Base-by-base conservation (phyloP, 768 basidiomycete species). In the Plicaturopsis crispa region DNA sequence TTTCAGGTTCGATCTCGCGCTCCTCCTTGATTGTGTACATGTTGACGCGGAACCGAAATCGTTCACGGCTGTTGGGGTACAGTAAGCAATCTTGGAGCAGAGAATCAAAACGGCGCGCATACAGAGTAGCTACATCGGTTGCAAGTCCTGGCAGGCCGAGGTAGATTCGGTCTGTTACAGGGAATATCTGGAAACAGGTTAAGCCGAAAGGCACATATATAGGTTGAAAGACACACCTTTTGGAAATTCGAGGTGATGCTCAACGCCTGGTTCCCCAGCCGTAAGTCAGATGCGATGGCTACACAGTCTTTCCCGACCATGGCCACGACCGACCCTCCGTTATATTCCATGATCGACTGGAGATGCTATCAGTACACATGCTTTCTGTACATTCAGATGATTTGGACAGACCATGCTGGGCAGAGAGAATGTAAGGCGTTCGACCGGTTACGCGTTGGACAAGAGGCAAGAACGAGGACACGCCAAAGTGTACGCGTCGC, bases 1-100 rank as follows among this genome's bases (percentile, higher is more conserved):
- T 90, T 68, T 92, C 83, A 31, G 96, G 96, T 49, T 89, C 82
- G 52, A 99, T 96, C 54, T 94, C 84, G 46, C 94, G 79, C 56
- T 96, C 94, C 62, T 99, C 94, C 63, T 99, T 99, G 73, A 99
- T 97, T 22, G 89, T 87, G 65, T 97, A 98, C 89, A 98, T 93
- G 69, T 99, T 99, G 41, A 94, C 84, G 48, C 92, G 75, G 65
- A 84, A 93, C 38, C 96, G 81, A 55, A 98, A 84, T 28, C 79
- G 76, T 61, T 98, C 94, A 48, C 79, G 83, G 42, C 93, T 96
- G 52, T 19, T 6, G 2, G 38, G 19, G 34, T 16, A 31, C 8
- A 16, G 36, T 3, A 11, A 16, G 39, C 10, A 30, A n/a, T 44
- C 28, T 32, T 33, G 39, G 28, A 39, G 21, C 31, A 36, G 22